Evolutionary conservation across 768 basidiomycete species (phyloP).

Genomic region (Serendipita sp.): DNA sequence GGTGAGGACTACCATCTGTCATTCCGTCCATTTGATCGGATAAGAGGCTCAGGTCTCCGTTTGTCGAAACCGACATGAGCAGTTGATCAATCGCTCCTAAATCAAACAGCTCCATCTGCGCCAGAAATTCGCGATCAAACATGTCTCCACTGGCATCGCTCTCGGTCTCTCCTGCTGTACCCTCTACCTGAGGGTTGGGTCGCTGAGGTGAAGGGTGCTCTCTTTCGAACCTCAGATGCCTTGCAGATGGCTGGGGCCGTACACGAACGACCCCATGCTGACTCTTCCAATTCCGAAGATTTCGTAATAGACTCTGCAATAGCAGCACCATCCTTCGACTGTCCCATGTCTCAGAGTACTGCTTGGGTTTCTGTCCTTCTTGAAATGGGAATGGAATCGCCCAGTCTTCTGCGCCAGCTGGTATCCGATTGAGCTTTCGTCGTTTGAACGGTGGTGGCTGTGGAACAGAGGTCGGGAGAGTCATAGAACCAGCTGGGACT

Average conservation of each 20-base stretch:
- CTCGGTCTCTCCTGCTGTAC: not conserved
- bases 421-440: constrained; percentile 48
- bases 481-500: too few relatives aligned
- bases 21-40: too few relatives aligned
- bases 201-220: too few relatives aligned
- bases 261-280: not conserved
- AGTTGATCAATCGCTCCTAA: not conserved
- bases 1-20: too few relatives aligned
- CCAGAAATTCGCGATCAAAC: not conserved
- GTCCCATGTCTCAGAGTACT: constrained; percentile 52
- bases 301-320: constrained; percentile 1
- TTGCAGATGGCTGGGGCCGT: too few relatives aligned
- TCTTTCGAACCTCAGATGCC: too few relatives aligned
- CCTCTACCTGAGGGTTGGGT: too few relatives aligned
- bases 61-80: too few relatives aligned
- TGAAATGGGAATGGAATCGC: constrained; percentile 67
- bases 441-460: constrained; percentile 30
- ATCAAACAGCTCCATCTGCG: not conserved
- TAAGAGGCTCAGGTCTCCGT: too few relatives aligned
- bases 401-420: constrained; percentile 71
- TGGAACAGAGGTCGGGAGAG: not conserved
- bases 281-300: not conserved
- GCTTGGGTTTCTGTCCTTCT: constrained; percentile 50
- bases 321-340: constrained; percentile 41
- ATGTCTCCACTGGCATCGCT: too few relatives aligned